These are phyloP conservation scores for Vitis labrusca DNA, from an alignment of 164 flowering plant species.

Conservation along the genomic window DNA sequence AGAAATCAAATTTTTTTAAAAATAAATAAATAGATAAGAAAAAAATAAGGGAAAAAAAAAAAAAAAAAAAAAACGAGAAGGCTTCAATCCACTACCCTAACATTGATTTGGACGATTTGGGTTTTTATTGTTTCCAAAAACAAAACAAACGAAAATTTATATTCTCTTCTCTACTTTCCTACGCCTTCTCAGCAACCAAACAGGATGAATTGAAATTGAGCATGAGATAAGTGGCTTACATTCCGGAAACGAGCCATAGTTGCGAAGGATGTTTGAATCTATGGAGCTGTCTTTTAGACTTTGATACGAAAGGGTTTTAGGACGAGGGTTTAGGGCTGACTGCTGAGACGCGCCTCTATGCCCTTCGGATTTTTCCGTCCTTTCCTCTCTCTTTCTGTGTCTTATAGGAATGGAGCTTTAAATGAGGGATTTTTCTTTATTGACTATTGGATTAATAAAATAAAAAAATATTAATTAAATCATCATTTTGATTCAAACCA, in stretches of 20 bases:
- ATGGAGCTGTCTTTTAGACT: neutral
- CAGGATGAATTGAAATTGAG: neutral
- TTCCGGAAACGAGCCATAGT: slow-evolving; percentile 48
- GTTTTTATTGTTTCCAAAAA: neutral
- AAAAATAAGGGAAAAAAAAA: neutral
- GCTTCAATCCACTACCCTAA: slow-evolving; percentile 11
- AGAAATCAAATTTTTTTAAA: too few relatives aligned
- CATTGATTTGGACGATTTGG: neutral
- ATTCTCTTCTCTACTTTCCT: neutral
- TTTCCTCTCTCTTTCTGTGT: too few relatives aligned
- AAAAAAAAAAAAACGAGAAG: neutral
- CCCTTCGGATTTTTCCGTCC: too few relatives aligned
- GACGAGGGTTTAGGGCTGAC: too few relatives aligned
- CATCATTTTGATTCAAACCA: too few relatives aligned
- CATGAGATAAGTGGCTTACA: slow-evolving; percentile 25
- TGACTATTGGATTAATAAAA: too few relatives aligned
- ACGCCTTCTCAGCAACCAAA: neutral
- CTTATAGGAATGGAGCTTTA: too few relatives aligned
- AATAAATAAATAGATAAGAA: too few relatives aligned
- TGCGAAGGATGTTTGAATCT: neutral
- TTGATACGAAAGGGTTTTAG: neutral
- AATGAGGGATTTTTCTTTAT: neutral
- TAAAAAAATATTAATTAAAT: too few relatives aligned
- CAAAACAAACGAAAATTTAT: neutral
- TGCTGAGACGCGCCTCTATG: too few relatives aligned